These are phyloP conservation scores for Alloteropsis angusta DNA, from an alignment of 202 grass and related monocot genomes.

Conservation along the genomic window DNA sequence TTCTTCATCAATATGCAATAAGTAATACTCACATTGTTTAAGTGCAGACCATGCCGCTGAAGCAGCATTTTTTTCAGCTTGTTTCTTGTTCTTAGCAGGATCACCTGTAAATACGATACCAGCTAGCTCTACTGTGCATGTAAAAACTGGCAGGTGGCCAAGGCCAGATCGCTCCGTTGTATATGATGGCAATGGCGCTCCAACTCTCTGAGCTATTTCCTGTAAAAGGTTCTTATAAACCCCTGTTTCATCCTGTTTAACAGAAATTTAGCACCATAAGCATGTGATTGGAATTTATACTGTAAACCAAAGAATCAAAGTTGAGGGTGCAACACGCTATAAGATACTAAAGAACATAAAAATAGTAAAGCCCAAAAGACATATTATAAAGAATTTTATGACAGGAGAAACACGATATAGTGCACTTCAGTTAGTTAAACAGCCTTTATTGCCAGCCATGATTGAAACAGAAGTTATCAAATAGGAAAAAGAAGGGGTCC, in stretches of 20 bases:
- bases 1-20: not conserved
- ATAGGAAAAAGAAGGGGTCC: not conserved
- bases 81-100: constrained; percentile 95
- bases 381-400: not conserved
- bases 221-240: constrained; percentile 98
- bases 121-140: constrained; percentile 91
- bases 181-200: constrained; percentile 80
- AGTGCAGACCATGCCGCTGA: constrained; percentile 85
- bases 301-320: not conserved
- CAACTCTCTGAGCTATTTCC: constrained; percentile 95
- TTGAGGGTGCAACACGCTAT: not conserved
- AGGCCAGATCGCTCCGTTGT: constrained; percentile 75
- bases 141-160: constrained; percentile 84
- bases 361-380: not conserved
- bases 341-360: not conserved
- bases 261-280: constrained; percentile 23
- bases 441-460: not conserved
- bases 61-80: constrained; percentile 96
- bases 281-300: not conserved
- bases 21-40: constrained; percentile 74
- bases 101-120: constrained; percentile 84
- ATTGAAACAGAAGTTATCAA: constrained; percentile 25
- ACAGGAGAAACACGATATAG: not conserved
- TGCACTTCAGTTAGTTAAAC: constrained; percentile 16
- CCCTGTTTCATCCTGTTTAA: constrained; percentile 81